Percentiles rank a stretch among this genome's conserved stretches.
Conservation (phyloP, 495 filamentous ascomycete species). For the Aspergillus avenaceus region DNA sequence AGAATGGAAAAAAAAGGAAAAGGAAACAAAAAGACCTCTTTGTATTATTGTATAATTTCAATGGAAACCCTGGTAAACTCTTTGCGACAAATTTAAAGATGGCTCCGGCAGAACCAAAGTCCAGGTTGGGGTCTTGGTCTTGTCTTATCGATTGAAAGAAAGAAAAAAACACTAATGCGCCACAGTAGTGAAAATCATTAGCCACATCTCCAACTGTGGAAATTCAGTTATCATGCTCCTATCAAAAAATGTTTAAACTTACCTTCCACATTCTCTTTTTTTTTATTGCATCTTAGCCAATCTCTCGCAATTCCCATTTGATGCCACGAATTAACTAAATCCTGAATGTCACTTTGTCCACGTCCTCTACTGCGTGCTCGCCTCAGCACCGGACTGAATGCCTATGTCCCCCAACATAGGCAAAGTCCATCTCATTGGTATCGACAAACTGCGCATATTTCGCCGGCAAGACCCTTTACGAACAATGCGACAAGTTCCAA, state of each 20-base stretch:
- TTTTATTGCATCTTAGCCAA: neutral
- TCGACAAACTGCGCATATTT: conserved; percentile 10
- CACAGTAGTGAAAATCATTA: conserved; percentile 19
- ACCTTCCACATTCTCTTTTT: neutral
- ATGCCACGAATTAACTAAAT: conserved; percentile 21
- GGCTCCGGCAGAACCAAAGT: no score
- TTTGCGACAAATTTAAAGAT: neutral
- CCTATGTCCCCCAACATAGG: conserved; percentile 18
- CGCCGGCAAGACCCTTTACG: conserved; percentile 9
- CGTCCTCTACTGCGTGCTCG: conserved; percentile 25
- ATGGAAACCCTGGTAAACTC: no score
- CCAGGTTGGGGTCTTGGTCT: neutral
- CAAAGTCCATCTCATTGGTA: conserved; percentile 19
- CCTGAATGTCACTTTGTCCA: conserved; percentile 42
- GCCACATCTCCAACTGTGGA: conserved; percentile 22
- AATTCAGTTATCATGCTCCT: neutral
- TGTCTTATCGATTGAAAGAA: neutral
- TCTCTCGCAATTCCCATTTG: neutral
- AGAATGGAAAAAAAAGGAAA: no score
- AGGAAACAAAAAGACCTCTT: no score
- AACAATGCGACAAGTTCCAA: conserved; percentile 16
- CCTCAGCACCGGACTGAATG: conserved; percentile 27
- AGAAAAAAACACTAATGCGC: conserved; percentile 17
- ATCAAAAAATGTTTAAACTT: neutral
- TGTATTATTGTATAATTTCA: no score